Base-by-base conservation (phyloP, 176 grass and related monocot genomes). In the Poa pratensis region DNA sequence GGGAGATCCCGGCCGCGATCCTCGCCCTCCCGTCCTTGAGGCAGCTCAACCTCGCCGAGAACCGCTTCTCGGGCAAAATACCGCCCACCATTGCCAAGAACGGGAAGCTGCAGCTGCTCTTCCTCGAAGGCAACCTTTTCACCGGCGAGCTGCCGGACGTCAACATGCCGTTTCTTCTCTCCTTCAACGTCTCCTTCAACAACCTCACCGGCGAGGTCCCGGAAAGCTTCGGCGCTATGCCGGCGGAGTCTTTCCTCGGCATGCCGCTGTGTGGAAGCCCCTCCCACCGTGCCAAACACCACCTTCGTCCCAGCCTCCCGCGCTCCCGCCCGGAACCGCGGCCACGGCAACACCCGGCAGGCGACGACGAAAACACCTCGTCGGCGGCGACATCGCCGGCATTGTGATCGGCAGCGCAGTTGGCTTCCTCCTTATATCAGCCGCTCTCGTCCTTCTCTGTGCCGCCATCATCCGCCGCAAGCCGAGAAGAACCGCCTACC, bases 161-260 rank as follows among this genome's bases (percentile, higher is more conserved):
- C 50, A 62, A 2, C 76, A 78, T 91, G 63, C 79, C 76, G 4
- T 68, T n/a, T 34, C 84, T 93, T 28, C 73, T 28, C 5, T 1
- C 17, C 3, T 73, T 97, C 0, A 97, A 97, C 73, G 95, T 93
- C 66, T 97, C 95, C 14, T 94, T 86, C 80, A 97, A 94, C 89
- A 88, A 93, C n/a, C 85, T 97, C 50, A 83, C 87, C 3, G 95
- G 95, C 19, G 73, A 74, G 73, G 84, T 97, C 7, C 90, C 95
- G 0, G 22, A 10, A 5, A n/a, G 84, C 58, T 69, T 97, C 79
- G 54, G 79, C 66, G 75, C 24, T 20, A 83, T 93, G 76, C 72
- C 90, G 50, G 78, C 34, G 4, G 34, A 66, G 27, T 92, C 95
- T 0, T 97, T 94, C 78, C 84, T 97, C 39, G 90, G 88, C 85